Percentiles rank a stretch among this genome's conserved stretches.
Evolutionary conservation across 2,329 filamentous ascomycete genomes (phyloP).

Genomic region (Eutypella sp.): DNA sequence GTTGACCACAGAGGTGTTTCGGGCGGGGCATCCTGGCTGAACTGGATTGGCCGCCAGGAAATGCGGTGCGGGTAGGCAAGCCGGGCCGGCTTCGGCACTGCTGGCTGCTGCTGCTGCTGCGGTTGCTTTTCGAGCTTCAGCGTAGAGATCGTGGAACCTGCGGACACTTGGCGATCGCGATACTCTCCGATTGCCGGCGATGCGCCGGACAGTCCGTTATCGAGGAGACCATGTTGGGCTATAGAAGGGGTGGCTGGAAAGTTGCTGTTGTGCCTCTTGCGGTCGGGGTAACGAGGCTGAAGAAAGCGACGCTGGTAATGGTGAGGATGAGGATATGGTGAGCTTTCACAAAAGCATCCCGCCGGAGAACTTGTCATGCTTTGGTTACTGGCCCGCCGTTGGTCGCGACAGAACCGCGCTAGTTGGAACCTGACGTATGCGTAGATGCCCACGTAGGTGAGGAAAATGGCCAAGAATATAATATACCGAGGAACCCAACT

Average conservation of each 20-base stretch:
- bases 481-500: slow-evolving; percentile 72
- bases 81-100: slow-evolving; percentile 3
- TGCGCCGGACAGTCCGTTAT: slow-evolving; percentile 8
- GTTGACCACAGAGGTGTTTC: too few relatives aligned
- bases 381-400: slow-evolving; percentile 20
- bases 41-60: slow-evolving; percentile 21
- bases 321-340: too few relatives aligned
- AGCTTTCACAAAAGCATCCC: slow-evolving; percentile 3
- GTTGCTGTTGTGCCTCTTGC: slow-evolving; percentile 6
- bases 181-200: slow-evolving; percentile 4
- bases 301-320: too few relatives aligned
- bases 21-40: slow-evolving; percentile 7
- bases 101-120: slow-evolving; percentile 6
- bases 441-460: slow-evolving; percentile 66
- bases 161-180: slow-evolving; percentile 19
- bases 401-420: slow-evolving; percentile 31
- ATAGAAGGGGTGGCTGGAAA: slow-evolving; percentile 20
- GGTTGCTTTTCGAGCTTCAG: slow-evolving; percentile 13
- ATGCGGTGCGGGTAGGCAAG: slow-evolving; percentile 11
- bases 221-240: slow-evolving; percentile 18
- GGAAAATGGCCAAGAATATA: slow-evolving; percentile 59
- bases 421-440: slow-evolving; percentile 52
- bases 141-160: slow-evolving; percentile 23
- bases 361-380: too few relatives aligned
- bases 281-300: slow-evolving; percentile 7